A percentile compares a stretch with the other conserved stretches of the same genome.
These are phyloP conservation scores for Zymoseptoria passerinii DNA, from an alignment of 2,329 filamentous ascomycete species.

Conservation along the genomic window DNA sequence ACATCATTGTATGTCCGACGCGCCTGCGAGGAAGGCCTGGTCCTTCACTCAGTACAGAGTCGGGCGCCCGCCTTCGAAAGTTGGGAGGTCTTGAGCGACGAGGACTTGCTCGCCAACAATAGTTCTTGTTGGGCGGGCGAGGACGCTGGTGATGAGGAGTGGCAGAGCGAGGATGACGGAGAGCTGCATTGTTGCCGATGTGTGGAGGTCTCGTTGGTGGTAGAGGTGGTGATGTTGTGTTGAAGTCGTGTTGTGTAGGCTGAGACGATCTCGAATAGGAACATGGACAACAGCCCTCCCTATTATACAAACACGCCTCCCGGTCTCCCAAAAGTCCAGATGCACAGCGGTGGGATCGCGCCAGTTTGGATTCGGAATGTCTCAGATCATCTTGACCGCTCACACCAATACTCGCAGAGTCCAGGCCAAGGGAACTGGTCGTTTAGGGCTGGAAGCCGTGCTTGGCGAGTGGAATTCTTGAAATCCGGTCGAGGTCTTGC, in stretches of 20 bases:
- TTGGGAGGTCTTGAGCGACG: background rate
- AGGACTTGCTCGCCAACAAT: background rate
- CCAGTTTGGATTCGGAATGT: background rate
- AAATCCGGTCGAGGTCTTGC: background rate
- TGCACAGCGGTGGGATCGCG: background rate
- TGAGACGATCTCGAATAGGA: background rate
- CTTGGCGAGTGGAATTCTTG: background rate
- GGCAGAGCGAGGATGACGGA: background rate
- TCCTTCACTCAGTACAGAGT: background rate
- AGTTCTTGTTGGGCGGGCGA: background rate
- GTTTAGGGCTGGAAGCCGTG: background rate
- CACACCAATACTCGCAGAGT: background rate
- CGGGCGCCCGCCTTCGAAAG: background rate
- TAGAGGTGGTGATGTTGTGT: background rate
- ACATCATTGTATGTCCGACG: background rate
- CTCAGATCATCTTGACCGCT: background rate
- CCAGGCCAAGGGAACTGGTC: background rate
- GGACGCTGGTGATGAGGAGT: background rate
- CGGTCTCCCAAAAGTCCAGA: background rate
- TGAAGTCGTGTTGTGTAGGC: background rate
- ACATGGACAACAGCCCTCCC: background rate
- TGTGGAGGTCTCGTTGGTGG: background rate
- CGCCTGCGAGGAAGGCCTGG: background rate
- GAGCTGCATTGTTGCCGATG: background rate
- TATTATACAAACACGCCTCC: background rate